A percentile compares a stretch with the other conserved stretches of the same genome.
phyloP scores from a whole-genome alignment of 257 asterid species.

The Cordia subcordata region DNA sequence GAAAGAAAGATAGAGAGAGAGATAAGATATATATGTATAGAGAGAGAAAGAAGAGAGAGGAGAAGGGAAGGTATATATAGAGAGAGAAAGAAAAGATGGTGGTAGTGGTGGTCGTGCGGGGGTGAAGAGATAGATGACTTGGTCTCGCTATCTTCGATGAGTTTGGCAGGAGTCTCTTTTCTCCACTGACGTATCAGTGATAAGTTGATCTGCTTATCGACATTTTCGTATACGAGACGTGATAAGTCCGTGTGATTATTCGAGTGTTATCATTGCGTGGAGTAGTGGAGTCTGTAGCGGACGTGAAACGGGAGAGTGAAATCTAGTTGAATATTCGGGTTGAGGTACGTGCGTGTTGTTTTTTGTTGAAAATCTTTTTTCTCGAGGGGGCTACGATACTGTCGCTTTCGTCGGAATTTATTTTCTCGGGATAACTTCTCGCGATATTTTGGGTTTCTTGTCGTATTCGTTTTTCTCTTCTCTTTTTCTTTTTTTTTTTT shows the following conservation, averaged over 20 bases:
- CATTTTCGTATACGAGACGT: accelerated
- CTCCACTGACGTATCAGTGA: slow-evolving; percentile 56
- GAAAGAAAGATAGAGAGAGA: slow-evolving; percentile 17
- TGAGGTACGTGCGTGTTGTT: slow-evolving; percentile 59
- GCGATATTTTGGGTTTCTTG: background rate
- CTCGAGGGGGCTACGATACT: slow-evolving; percentile 8
- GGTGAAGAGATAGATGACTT: slow-evolving; percentile 39
- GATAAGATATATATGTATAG: slow-evolving; percentile 11
- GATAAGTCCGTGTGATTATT: accelerated
- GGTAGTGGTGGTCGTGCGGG: slow-evolving; percentile 59
- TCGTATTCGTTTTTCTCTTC: background rate
- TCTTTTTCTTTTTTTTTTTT: background rate
- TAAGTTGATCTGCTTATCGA: accelerated
- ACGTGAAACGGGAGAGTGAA: slow-evolving; percentile 65
- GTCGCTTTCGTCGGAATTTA: slow-evolving; percentile 26
- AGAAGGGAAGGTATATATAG: slow-evolving; percentile 11
- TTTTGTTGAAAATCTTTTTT: too few species aligned
- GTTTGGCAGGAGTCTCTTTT: slow-evolving; percentile 80
- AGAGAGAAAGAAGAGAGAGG: slow-evolving; percentile 23
- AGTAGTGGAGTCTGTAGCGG: slow-evolving; percentile 62
- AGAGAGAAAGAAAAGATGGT: slow-evolving; percentile 28
- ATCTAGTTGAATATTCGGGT: slow-evolving; percentile 70
- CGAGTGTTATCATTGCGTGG: slow-evolving; percentile 30
- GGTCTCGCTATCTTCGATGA: slow-evolving; percentile 99
- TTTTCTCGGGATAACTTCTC: slow-evolving; percentile 10